A percentile compares a stretch with the other conserved stretches of the same genome.
These are phyloP conservation scores for Xerocomellus amylosporus DNA, from an alignment of 768 basidiomycete species.

Conservation along the genomic window DNA sequence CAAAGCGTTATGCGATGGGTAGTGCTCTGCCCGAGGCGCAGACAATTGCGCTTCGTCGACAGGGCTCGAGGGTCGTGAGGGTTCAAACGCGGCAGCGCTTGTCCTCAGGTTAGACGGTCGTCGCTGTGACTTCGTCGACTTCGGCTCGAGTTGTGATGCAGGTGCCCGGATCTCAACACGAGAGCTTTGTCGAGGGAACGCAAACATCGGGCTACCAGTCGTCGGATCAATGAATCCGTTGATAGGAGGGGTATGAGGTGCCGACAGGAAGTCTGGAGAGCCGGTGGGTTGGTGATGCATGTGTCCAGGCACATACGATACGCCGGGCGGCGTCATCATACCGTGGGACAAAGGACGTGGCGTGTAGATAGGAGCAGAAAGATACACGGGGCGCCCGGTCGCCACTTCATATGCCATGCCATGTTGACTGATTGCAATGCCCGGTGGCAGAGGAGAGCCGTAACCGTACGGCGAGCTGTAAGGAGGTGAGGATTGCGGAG, in stretches of 20 bases:
- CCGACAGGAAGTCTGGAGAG: slow-evolving; percentile 62
- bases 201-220: slow-evolving; percentile 69
- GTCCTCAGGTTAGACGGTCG: slow-evolving; percentile 47
- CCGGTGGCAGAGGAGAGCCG: slow-evolving; percentile 57
- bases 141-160: slow-evolving; percentile 24
- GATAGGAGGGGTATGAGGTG: slow-evolving; percentile 58
- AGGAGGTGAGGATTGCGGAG: slow-evolving; percentile 48
- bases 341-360: slow-evolving; percentile 63
- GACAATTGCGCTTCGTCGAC: slow-evolving; percentile 13
- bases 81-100: slow-evolving; percentile 50
- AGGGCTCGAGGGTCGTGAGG: slow-evolving; percentile 35
- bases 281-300: slow-evolving; percentile 58
- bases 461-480: slow-evolving; percentile 70
- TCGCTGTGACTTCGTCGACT: slow-evolving; percentile 23
- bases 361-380: slow-evolving; percentile 64
- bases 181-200: slow-evolving; percentile 67
- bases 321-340: slow-evolving; percentile 46
- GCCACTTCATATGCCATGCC: slow-evolving; percentile 81
- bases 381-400: slow-evolving; percentile 76
- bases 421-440: slow-evolving; percentile 68
- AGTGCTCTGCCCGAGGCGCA: slow-evolving; percentile 12
- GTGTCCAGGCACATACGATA: slow-evolving; percentile 58
- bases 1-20: slow-evolving; percentile 4
- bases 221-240: slow-evolving; percentile 64
- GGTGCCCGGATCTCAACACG: slow-evolving; percentile 76